phyloP scores from a whole-genome alignment of 2,329 filamentous ascomycete genomes.

The Claviceps arundinis region DNA sequence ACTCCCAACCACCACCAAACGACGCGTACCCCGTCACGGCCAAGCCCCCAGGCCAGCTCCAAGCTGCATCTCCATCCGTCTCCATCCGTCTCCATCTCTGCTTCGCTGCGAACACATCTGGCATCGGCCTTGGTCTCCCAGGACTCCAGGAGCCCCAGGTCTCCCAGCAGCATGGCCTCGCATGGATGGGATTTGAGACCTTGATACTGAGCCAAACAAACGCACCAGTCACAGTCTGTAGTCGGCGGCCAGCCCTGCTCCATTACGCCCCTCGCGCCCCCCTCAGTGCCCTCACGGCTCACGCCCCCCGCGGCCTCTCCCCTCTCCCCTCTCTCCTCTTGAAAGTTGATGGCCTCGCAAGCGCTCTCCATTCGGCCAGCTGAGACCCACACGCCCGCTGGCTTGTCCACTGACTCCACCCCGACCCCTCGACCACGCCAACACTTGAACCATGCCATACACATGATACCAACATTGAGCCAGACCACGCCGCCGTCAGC shows the following conservation, averaged over 20 bases:
- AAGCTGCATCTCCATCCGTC: background rate
- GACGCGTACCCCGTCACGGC: background rate
- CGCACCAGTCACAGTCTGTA: background rate
- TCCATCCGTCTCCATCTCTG: background rate
- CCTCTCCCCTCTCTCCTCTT: no score
- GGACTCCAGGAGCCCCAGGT: background rate
- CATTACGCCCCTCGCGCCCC: no score
- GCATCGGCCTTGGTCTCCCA: background rate
- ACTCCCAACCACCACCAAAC: background rate
- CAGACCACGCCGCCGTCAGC: background rate
- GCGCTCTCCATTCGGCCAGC: background rate
- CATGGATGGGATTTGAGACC: background rate
- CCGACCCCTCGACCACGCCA: constrained; percentile 2
- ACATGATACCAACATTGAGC: background rate
- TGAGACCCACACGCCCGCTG: constrained; percentile 2
- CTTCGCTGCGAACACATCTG: background rate
- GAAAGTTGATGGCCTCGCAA: no score
- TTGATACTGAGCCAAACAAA: background rate
- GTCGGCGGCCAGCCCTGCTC: no score
- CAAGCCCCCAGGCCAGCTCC: background rate
- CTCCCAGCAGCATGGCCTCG: background rate
- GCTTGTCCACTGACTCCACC: constrained; percentile 4
- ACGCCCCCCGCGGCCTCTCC: no score
- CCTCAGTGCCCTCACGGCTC: no score
- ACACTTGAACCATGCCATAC: background rate